Evolutionary conservation across 108 stramenopile genomes (phyloP).

Genomic region (Cyclostephanos invisitatus): DNA sequence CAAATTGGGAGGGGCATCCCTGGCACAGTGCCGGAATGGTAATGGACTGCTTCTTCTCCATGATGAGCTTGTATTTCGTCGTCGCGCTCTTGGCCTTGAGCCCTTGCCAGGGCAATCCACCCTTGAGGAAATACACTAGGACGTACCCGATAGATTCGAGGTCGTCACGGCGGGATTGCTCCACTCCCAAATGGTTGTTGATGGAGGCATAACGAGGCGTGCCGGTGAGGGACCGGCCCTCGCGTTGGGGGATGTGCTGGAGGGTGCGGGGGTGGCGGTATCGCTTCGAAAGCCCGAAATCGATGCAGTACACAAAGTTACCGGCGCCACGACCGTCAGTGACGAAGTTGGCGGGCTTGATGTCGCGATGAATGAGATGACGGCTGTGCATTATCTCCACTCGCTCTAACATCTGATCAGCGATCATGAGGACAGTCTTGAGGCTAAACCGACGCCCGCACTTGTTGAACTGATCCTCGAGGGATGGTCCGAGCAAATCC

Average conservation of each 20-base stretch:
- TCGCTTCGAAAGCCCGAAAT: conserved; percentile 96
- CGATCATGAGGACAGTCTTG: conserved; percentile 96
- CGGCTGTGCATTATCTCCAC: conserved; percentile 97
- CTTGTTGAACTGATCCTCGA: conserved; percentile 99
- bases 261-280: conserved; percentile 97
- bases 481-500: conserved; percentile 96
- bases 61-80: conserved; percentile 94
- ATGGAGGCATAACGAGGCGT: conserved; percentile 97
- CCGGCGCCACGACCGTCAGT: conserved; percentile 83
- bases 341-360: conserved; percentile 99
- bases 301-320: conserved; percentile 96
- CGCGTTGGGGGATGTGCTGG: conserved; percentile 98
- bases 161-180: conserved; percentile 97
- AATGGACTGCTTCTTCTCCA: conserved; percentile 94
- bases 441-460: conserved; percentile 94
- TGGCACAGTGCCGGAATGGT: conserved; percentile 94
- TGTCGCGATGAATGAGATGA: conserved; percentile 96
- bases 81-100: conserved; percentile 95
- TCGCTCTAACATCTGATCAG: conserved; percentile 97
- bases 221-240: conserved; percentile 93
- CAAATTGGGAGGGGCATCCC: conserved; percentile 96
- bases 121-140: conserved; percentile 97
- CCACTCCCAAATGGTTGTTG: conserved; percentile 98
- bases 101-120: conserved; percentile 98
- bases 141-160: conserved; percentile 97